Evolutionary conservation across 345 rosid species (phyloP).

Genomic region (Citropsis articulata): DNA sequence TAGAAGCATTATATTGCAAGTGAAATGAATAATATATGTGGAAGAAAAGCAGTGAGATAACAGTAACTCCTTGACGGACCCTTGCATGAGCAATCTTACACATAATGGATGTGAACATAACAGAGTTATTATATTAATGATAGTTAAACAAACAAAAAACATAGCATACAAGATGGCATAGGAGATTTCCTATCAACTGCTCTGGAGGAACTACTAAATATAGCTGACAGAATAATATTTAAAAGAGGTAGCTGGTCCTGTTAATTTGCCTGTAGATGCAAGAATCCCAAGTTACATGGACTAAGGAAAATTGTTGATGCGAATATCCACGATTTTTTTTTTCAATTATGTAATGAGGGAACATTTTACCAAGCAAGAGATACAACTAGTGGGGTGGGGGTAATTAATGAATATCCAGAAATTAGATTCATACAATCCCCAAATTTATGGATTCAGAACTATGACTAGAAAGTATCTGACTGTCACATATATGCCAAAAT

Average conservation of each 20-base stretch:
- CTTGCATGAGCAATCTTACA: background rate
- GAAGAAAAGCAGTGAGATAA: conserved; percentile 9
- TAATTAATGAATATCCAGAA: background rate
- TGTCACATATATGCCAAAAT: background rate
- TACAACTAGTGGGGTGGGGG: background rate
- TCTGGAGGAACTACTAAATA: background rate
- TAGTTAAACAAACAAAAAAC: background rate
- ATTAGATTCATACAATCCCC: background rate
- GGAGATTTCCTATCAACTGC: background rate
- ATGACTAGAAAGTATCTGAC: background rate
- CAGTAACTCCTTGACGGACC: background rate
- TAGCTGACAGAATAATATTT: background rate
- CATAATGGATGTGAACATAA: background rate
- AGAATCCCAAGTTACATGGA: background rate
- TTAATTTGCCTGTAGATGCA: background rate
- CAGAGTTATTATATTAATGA: background rate
- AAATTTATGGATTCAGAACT: background rate
- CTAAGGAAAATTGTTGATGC: background rate
- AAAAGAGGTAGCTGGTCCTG: background rate
- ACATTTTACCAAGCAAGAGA: background rate
- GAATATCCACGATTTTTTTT: background rate
- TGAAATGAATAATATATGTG: background rate
- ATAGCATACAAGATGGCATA: background rate
- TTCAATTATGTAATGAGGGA: background rate
- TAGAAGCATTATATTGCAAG: conserved; percentile 17